A percentile compares a stretch with the other conserved stretches of the same genome.
These are phyloP conservation scores for Leishmania amazonensis DNA, from an alignment of 208 protist species.

Conservation along the genomic window DNA sequence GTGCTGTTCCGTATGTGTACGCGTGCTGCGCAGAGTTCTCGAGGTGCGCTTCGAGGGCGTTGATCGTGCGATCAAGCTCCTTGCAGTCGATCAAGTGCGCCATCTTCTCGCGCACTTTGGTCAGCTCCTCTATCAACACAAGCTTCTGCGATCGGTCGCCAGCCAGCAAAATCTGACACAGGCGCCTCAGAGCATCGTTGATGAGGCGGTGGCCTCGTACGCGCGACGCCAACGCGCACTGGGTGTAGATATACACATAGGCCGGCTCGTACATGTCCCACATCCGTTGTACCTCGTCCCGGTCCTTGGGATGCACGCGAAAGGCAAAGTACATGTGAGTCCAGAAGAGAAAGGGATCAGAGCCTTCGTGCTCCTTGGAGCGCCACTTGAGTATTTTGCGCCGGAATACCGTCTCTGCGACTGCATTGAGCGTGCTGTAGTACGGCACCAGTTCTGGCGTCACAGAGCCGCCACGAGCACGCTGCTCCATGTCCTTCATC, in stretches of 20 bases:
- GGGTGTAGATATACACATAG: constrained; percentile 86
- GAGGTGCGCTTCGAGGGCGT: constrained; percentile 66
- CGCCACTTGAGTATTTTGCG: constrained; percentile 80
- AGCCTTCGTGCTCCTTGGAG: constrained; percentile 69
- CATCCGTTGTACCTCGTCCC: constrained; percentile 71
- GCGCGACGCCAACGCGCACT: constrained; percentile 71
- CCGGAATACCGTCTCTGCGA: constrained; percentile 71
- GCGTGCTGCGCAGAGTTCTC: constrained; percentile 50
- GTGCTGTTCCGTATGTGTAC: constrained; percentile 79
- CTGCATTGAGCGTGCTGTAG: constrained; percentile 61
- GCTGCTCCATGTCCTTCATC: constrained; percentile 71
- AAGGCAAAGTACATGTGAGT: constrained; percentile 90
- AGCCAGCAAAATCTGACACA: constrained; percentile 83
- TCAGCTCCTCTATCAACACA: constrained; percentile 66
- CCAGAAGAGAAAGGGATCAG: constrained; percentile 84
- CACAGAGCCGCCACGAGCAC: constrained; percentile 50
- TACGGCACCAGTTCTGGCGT: constrained; percentile 69
- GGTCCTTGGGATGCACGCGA: constrained; percentile 69
- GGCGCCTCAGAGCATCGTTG: constrained; percentile 77
- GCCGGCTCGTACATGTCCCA: constrained; percentile 89
- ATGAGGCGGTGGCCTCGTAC: constrained; percentile 76
- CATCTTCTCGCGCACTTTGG: constrained; percentile 84
- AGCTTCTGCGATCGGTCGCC: constrained; percentile 66
- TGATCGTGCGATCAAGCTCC: constrained; percentile 83
- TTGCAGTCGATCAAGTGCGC: constrained; percentile 70